Conservation (phyloP, 129 eudicot genomes). For the Centaurea solstitialis region DNA sequence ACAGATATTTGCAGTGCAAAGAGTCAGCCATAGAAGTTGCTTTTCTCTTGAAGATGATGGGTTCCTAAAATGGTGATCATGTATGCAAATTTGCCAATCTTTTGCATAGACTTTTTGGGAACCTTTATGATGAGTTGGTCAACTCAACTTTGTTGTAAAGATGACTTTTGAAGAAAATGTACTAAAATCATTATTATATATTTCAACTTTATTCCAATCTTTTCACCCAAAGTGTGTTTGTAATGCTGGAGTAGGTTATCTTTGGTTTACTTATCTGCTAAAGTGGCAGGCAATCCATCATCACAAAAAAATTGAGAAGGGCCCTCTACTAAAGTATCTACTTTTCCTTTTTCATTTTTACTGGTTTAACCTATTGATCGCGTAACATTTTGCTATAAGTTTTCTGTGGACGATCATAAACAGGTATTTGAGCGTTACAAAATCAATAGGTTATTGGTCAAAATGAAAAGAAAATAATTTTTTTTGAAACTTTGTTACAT, state of each 20-base stretch:
- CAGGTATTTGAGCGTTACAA: not conserved
- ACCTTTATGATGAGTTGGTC: slow-evolving; percentile 36
- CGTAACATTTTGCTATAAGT: too few relatives aligned
- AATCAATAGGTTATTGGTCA: not conserved
- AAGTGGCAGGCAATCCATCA: slow-evolving; percentile 25
- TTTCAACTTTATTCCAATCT: slow-evolving; percentile 27
- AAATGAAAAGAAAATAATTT: too few relatives aligned
- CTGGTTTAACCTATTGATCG: not conserved
- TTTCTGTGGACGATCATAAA: too few relatives aligned
- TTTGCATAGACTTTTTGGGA: slow-evolving; percentile 17
- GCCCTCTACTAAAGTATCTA: not conserved
- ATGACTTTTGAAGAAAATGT: slow-evolving; percentile 19
- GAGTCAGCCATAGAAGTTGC: slow-evolving; percentile 89
- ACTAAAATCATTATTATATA: slow-evolving; percentile 3
- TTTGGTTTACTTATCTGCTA: slow-evolving; percentile 14
- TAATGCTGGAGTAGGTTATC: slow-evolving; percentile 16
- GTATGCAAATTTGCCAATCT: not conserved
- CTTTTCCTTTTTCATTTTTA: not conserved
- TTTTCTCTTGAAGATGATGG: slow-evolving; percentile 74
- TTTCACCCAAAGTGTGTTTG: slow-evolving; percentile 19
- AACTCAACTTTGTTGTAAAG: slow-evolving; percentile 39
- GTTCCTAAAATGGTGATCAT: slow-evolving; percentile 34
- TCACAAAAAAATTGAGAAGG: slow-evolving; percentile 23
- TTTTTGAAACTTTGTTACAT: too few relatives aligned
- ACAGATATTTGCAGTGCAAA: slow-evolving; percentile 74